phyloP scores from a whole-genome alignment of 2,329 filamentous ascomycete species.

The Fusarium udum region DNA sequence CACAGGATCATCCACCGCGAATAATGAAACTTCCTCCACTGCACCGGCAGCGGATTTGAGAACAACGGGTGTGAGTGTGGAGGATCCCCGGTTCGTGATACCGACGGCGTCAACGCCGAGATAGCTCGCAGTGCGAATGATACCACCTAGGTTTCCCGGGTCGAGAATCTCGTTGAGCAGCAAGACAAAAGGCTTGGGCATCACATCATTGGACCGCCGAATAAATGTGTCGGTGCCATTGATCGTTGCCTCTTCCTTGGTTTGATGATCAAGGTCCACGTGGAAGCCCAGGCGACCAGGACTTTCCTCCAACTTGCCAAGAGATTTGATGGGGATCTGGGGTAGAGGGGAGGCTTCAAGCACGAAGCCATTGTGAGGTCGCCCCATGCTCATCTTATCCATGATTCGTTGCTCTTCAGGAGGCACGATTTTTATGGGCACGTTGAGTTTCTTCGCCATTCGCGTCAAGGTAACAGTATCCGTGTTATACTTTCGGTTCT shows the following conservation, averaged over 20 bases:
- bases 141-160: constrained; percentile 88
- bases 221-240: constrained; percentile 73
- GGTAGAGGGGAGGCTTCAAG: constrained; percentile 88
- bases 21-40: constrained; percentile 79
- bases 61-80: constrained; percentile 77
- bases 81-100: constrained; percentile 77
- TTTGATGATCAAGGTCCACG: constrained; percentile 72
- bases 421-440: constrained; percentile 67
- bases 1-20: constrained; percentile 72
- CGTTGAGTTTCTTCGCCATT: constrained; percentile 58
- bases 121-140: constrained; percentile 88
- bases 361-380: constrained; percentile 90
- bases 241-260: constrained; percentile 75
- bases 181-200: constrained; percentile 73
- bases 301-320: constrained; percentile 61
- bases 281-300: constrained; percentile 62
- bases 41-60: constrained; percentile 91
- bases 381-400: constrained; percentile 82
- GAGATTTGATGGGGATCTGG: constrained; percentile 69
- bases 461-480: constrained; percentile 56
- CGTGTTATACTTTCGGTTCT: constrained; percentile 61
- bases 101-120: constrained; percentile 88
- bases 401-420: constrained; percentile 73
- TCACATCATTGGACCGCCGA: constrained; percentile 42
- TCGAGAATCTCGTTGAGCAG: constrained; percentile 82